Evolutionary conservation across 345 rosid genomes (phyloP).

Genomic region (Populus tremula): DNA sequence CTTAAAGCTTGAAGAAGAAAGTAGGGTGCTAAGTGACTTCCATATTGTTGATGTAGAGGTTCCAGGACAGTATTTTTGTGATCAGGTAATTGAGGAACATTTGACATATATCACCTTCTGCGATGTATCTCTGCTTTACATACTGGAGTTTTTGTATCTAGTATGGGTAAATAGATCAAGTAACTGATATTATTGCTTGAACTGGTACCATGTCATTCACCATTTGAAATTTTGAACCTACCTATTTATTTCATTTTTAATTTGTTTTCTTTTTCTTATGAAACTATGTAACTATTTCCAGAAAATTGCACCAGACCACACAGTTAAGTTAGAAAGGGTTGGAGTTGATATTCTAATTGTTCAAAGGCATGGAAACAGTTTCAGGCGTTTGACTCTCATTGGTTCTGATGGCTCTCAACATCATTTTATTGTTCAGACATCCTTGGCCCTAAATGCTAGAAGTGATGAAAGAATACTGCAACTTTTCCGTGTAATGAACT

Average conservation of each 20-base stretch:
- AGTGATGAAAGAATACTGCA: slow-evolving; percentile 96
- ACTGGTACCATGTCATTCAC: neutral
- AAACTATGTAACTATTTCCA: slow-evolving; percentile 23
- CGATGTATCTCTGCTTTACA: neutral
- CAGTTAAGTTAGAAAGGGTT: slow-evolving; percentile 81
- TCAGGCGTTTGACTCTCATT: slow-evolving; percentile 87
- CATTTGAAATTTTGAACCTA: neutral
- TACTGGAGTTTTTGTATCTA: neutral
- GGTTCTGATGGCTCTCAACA: slow-evolving; percentile 97
- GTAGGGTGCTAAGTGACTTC: slow-evolving; percentile 85
- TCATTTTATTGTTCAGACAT: slow-evolving; percentile 96
- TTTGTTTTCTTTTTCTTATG: neutral
- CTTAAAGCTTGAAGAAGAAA: slow-evolving; percentile 95
- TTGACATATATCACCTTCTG: neutral
- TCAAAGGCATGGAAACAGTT: slow-evolving; percentile 98
- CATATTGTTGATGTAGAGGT: slow-evolving; percentile 98
- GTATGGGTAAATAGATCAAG: neutral
- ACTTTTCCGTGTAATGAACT: slow-evolving; percentile 98
- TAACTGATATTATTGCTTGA: neutral
- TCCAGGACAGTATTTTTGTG: slow-evolving; percentile 96
- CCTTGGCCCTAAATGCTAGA: slow-evolving; percentile 97
- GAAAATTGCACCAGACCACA: slow-evolving; percentile 97
- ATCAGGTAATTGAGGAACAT: slow-evolving; percentile 57
- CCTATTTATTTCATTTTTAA: neutral
- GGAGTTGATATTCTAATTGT: slow-evolving; percentile 97